Percentiles rank a stretch among this genome's conserved stretches.
These are phyloP conservation scores for Scheffersomyces lignicola DNA, from an alignment of 1,139 yeast species.

Conservation along the genomic window DNA sequence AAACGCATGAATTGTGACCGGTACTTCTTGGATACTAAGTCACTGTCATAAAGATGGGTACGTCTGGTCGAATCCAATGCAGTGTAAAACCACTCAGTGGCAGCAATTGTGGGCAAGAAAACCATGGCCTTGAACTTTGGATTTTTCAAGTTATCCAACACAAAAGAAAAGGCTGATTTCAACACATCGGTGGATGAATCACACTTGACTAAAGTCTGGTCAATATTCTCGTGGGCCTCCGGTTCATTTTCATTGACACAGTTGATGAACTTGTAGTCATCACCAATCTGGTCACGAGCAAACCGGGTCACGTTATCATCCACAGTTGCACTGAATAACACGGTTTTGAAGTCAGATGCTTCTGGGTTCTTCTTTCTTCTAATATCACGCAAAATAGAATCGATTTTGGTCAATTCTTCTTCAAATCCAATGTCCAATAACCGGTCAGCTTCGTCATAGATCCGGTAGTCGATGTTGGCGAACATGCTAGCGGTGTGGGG, in stretches of 20 bases:
- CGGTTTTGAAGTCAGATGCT: slow-evolving; percentile 49
- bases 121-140: slow-evolving; percentile 70
- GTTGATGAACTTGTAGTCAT: slow-evolving; percentile 66
- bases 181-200: slow-evolving; percentile 49
- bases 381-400: slow-evolving; percentile 36
- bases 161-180: slow-evolving; percentile 52
- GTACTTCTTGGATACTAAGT: slow-evolving; percentile 5
- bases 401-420: slow-evolving; percentile 57
- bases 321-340: slow-evolving; percentile 87
- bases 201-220: slow-evolving; percentile 61
- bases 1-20: slow-evolving; percentile 33
- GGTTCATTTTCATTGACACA: slow-evolving; percentile 76
- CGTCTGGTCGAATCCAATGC: slow-evolving; percentile 17
- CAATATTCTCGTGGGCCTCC: slow-evolving; percentile 77
- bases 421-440: slow-evolving; percentile 69
- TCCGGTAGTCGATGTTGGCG: slow-evolving; percentile 57
- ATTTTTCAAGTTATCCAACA: slow-evolving; percentile 30
- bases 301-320: slow-evolving; percentile 64
- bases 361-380: slow-evolving; percentile 22
- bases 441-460: slow-evolving; percentile 89
- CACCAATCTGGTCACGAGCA: slow-evolving; percentile 66
- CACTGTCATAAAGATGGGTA: slow-evolving; percentile 13
- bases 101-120: slow-evolving; percentile 75
- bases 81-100: slow-evolving; percentile 50
- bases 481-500: slow-evolving; percentile 49